Percentiles rank a stretch among this genome's conserved stretches.
phyloP scores from a whole-genome alignment of 2,329 filamentous ascomycete species.

The Diplodia mutila region DNA sequence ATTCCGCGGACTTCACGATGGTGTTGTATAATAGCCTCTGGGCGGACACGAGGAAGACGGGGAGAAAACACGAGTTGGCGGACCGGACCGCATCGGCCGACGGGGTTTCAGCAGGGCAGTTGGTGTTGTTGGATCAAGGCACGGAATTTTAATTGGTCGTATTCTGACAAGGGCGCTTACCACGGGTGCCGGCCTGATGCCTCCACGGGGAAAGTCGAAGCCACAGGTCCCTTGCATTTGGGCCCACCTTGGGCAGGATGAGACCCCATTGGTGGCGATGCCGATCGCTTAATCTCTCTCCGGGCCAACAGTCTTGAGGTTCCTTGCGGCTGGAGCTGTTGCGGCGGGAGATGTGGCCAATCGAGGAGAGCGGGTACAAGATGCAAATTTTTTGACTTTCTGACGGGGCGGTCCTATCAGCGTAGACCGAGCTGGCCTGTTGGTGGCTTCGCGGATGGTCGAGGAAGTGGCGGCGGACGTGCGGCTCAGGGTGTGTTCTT shows the following conservation, averaged over 20 bases:
- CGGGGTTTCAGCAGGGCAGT: constrained; percentile 2
- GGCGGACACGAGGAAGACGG: background rate
- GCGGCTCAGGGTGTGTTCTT: too few relatives aligned
- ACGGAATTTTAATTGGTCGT: constrained; percentile 6
- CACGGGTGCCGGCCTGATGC: background rate
- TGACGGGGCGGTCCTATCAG: background rate
- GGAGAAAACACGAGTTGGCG: constrained; percentile 4
- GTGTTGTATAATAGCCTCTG: constrained; percentile 13
- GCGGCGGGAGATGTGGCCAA: background rate
- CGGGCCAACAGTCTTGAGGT: background rate
- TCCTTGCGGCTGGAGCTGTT: background rate
- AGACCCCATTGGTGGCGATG: constrained; percentile 12
- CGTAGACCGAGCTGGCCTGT: background rate
- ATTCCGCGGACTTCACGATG: background rate
- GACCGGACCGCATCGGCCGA: constrained; percentile 19
- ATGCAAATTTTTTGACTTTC: background rate
- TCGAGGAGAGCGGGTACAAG: background rate
- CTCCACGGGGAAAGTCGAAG: constrained; percentile 7
- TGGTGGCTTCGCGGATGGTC: background rate
- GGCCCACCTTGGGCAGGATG: background rate
- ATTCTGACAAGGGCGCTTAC: constrained; percentile 20
- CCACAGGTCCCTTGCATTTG: background rate
- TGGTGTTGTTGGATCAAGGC: background rate
- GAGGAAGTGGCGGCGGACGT: background rate
- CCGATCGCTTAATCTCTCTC: constrained; percentile 9